A percentile compares a stretch with the other conserved stretches of the same genome.
Conservation (phyloP, 495 filamentous ascomycete genomes). For the Chaetomium cochliodes region DNA sequence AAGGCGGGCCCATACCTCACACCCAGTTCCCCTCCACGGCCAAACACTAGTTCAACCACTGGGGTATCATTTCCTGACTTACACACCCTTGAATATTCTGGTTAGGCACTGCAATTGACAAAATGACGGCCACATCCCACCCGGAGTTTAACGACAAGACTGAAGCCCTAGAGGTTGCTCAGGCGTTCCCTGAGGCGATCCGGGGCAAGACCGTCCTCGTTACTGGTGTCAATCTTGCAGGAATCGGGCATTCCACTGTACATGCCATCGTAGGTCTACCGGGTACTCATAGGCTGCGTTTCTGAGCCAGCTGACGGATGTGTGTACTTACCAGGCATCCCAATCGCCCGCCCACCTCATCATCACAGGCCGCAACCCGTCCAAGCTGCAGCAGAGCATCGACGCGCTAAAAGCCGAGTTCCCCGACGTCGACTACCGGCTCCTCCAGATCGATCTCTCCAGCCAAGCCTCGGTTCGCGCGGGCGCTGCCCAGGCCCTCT, state of each 20-base stretch:
- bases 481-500: background rate
- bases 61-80: background rate
- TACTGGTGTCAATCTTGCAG: background rate
- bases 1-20: too few species aligned
- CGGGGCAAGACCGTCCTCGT: slow-evolving; percentile 8
- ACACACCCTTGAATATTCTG: background rate
- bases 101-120: background rate
- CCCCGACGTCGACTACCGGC: background rate
- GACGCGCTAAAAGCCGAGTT: background rate
- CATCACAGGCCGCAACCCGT: slow-evolving; percentile 4
- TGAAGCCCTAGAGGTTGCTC: slow-evolving; percentile 5
- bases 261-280: background rate
- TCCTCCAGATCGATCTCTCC: background rate
- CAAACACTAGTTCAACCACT: background rate
- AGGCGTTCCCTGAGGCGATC: background rate
- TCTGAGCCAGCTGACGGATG: background rate
- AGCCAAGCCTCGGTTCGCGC: background rate
- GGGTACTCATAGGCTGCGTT: background rate
- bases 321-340: background rate
- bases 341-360: slow-evolving; percentile 7
- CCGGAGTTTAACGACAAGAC: background rate
- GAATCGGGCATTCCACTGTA: background rate
- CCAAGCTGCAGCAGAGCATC: slow-evolving; percentile 6
- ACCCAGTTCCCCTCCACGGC: too few species aligned
- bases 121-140: background rate